phyloP scores from a whole-genome alignment of 140 eudicot genomes.

The Cichorium intybus region DNA sequence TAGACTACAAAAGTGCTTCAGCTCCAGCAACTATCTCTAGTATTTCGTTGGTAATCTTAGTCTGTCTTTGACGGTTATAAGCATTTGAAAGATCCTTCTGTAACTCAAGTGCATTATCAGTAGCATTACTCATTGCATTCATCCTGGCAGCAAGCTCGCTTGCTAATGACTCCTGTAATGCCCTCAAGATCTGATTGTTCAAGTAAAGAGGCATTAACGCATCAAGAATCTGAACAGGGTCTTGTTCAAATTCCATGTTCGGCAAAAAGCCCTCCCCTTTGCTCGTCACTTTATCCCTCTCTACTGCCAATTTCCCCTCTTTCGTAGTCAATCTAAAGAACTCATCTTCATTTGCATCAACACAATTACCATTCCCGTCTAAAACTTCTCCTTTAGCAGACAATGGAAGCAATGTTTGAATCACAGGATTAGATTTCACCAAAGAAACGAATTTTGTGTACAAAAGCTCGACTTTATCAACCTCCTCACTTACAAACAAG shows the following conservation, averaged over 20 bases:
- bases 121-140: constrained; percentile 90
- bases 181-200: constrained; percentile 89
- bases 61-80: constrained; percentile 65
- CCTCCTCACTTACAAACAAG: constrained; percentile 74
- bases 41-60: constrained; percentile 62
- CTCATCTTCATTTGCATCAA: constrained; percentile 82
- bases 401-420: constrained; percentile 78
- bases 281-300: constrained; percentile 45
- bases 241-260: constrained; percentile 78
- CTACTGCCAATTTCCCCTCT: constrained; percentile 65
- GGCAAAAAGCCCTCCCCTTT: constrained; percentile 33
- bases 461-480: constrained; percentile 85
- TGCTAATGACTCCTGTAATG: constrained; percentile 82
- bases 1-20: constrained; percentile 42
- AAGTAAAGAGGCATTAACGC: constrained; percentile 93
- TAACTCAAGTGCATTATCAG: constrained; percentile 79
- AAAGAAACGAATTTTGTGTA: constrained; percentile 76
- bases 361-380: constrained; percentile 58
- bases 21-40: constrained; percentile 76
- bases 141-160: constrained; percentile 91
- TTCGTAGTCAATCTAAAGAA: constrained; percentile 70
- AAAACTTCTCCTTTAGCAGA: constrained; percentile 54
- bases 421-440: constrained; percentile 67
- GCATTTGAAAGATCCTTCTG: constrained; percentile 43
- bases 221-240: constrained; percentile 88